These are phyloP conservation scores for Histomonas meleagridis DNA, from an alignment of 208 protist species.

Conservation along the genomic window DNA sequence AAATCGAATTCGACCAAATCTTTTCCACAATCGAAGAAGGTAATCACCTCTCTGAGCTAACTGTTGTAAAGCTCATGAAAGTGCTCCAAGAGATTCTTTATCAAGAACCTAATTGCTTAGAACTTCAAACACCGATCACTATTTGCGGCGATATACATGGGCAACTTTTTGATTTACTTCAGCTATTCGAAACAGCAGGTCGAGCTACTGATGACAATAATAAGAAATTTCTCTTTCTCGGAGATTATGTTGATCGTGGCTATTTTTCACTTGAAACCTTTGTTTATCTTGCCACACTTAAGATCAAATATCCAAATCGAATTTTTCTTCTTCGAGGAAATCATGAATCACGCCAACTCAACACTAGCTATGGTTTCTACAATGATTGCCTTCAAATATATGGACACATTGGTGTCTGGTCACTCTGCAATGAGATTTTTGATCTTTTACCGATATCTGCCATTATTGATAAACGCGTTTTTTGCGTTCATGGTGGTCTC, in stretches of 20 bases:
- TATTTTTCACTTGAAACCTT: neutral
- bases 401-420: conserved; percentile 78
- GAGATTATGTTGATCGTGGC: neutral
- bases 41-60: neutral
- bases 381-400: neutral
- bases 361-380: neutral
- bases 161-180: neutral
- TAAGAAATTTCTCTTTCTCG: neutral
- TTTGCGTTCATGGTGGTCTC: conserved; percentile 75
- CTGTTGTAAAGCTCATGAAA: neutral
- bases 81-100: neutral
- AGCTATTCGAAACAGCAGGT: neutral
- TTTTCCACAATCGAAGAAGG: too few species aligned
- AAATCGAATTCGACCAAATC: too few species aligned
- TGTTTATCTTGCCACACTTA: neutral
- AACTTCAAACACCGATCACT: neutral
- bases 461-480: conserved; percentile 96
- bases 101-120: neutral
- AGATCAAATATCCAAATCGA: neutral
- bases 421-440: conserved; percentile 93
- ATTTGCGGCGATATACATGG: neutral
- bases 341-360: neutral
- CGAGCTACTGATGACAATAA: neutral
- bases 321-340: neutral
- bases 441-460: conserved; percentile 93